Evolutionary conservation across 108 stramenopile genomes (phyloP).

Genomic region (Cyclostephanos tholiformis): DNA sequence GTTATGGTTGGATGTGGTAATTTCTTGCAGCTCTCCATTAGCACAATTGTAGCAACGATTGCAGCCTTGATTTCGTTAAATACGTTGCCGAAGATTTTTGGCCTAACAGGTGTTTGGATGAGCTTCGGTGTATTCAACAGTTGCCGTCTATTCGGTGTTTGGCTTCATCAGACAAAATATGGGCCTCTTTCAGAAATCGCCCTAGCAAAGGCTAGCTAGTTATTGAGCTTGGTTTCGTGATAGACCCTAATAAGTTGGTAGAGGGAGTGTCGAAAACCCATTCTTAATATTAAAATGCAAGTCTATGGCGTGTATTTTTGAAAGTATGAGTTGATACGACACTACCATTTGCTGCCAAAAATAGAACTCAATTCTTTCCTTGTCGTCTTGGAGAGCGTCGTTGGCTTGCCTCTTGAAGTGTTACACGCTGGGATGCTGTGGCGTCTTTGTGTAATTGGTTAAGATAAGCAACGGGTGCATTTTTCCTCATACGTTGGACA

Average conservation of each 20-base stretch:
- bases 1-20: constrained; percentile 72
- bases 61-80: constrained; percentile 73
- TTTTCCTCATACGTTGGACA: constrained; percentile 38
- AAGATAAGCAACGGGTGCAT: constrained; percentile 63
- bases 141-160: constrained; percentile 74
- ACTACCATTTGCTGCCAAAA: neutral
- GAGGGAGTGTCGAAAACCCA: too few relatives aligned
- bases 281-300: too few relatives aligned
- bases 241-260: too few relatives aligned
- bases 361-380: neutral
- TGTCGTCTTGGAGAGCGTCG: neutral
- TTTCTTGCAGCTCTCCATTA: constrained; percentile 72
- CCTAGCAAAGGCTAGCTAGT: constrained; percentile 24
- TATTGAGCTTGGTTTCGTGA: too few relatives aligned
- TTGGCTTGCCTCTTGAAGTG: neutral
- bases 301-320: too few relatives aligned
- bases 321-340: too few relatives aligned
- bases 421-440: neutral
- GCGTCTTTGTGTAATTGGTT: constrained; percentile 60
- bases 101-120: constrained; percentile 83
- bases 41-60: constrained; percentile 71
- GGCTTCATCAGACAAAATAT: constrained; percentile 68
- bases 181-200: constrained; percentile 66
- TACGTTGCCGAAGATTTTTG: constrained; percentile 65
- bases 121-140: constrained; percentile 87